Conservation (phyloP, 2,329 filamentous ascomycete genomes). For the Peltaster fructicola region DNA sequence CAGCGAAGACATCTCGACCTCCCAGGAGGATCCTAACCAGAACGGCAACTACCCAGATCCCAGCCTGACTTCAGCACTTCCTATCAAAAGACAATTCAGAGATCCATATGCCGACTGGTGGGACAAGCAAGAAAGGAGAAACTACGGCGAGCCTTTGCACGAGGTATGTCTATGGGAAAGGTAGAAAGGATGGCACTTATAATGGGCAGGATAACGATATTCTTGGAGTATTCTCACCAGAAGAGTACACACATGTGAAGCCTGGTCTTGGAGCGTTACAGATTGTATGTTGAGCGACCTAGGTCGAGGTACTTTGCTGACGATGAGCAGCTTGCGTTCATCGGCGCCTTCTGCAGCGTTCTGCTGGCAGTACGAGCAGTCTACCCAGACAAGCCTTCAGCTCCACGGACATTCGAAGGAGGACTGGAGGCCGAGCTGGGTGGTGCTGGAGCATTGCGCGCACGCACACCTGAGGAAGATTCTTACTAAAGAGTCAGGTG, state of each 20-base stretch:
- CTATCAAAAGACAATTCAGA: constrained; percentile 75
- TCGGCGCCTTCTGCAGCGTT: constrained; percentile 19
- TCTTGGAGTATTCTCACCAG: constrained; percentile 72
- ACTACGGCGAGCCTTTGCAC: constrained; percentile 90
- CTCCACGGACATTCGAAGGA: constrained; percentile 28
- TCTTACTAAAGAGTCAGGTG: too few relatives aligned
- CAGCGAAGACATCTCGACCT: constrained; percentile 10
- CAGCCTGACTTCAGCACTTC: constrained; percentile 26
- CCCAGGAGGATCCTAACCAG: constrained; percentile 27
- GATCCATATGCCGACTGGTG: constrained; percentile 91
- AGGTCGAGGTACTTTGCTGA: too few relatives aligned
- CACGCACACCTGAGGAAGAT: constrained; percentile 10
- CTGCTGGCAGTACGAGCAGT: constrained; percentile 22
- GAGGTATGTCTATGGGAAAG: constrained; percentile 29
- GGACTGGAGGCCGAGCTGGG: constrained; percentile 32
- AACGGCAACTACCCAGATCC: constrained; percentile 77
- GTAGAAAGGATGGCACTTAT: constrained; percentile 2
- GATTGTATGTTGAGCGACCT: constrained; percentile 14
- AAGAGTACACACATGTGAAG: constrained; percentile 74
- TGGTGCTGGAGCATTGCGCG: constrained; percentile 23
- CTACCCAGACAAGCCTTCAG: constrained; percentile 30
- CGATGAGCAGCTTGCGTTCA: constrained; percentile 21
- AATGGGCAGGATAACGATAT: constrained; percentile 57
- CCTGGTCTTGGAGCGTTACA: constrained; percentile 53
- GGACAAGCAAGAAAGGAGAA: constrained; percentile 92